phyloP scores from a whole-genome alignment of 805 yeast species.

The Metschnikowia similis region DNA sequence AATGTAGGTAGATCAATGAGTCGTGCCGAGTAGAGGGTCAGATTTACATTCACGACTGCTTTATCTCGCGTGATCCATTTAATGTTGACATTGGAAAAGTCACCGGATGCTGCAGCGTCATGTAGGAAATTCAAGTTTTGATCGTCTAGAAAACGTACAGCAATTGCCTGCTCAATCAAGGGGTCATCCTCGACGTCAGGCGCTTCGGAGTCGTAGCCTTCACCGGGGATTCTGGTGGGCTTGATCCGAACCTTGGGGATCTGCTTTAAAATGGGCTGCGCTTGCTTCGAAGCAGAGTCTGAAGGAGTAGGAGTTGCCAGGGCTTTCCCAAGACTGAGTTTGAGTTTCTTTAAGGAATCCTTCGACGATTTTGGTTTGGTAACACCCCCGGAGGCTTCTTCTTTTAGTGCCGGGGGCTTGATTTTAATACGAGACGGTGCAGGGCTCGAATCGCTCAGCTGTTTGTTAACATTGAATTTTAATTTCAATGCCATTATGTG shows the following conservation, averaged over 20 bases:
- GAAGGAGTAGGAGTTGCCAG: constrained; percentile 3
- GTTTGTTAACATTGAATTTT: constrained; percentile 18
- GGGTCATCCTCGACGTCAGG: constrained; percentile 97
- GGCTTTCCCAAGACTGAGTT: constrained; percentile 20
- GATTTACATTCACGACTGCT: constrained; percentile 71
- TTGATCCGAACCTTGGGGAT: constrained; percentile 50
- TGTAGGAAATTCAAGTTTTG: constrained; percentile 68
- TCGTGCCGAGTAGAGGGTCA: constrained; percentile 72
- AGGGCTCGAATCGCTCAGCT: background rate
- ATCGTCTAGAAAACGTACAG: constrained; percentile 70
- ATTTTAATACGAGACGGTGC: constrained; percentile 18
- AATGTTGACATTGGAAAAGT: constrained; percentile 64
- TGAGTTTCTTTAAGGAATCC: constrained; percentile 24
- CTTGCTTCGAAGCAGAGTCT: background rate
- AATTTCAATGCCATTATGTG: constrained; percentile 18
- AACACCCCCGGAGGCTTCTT: constrained; percentile 8
- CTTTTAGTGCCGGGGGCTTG: constrained; percentile 17
- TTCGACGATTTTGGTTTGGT: constrained; percentile 12
- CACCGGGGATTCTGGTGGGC: constrained; percentile 76
- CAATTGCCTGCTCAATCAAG: constrained; percentile 77
- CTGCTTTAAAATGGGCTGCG: constrained; percentile 10
- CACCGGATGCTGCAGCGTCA: constrained; percentile 73
- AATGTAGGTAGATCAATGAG: constrained; percentile 87
- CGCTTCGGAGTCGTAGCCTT: constrained; percentile 95
- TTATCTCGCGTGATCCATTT: constrained; percentile 80